Evolutionary conservation across 176 grass and related monocot species (phyloP), one percentile per base, ranked within the genome.

Genomic region (Avena eriantha): DNA sequence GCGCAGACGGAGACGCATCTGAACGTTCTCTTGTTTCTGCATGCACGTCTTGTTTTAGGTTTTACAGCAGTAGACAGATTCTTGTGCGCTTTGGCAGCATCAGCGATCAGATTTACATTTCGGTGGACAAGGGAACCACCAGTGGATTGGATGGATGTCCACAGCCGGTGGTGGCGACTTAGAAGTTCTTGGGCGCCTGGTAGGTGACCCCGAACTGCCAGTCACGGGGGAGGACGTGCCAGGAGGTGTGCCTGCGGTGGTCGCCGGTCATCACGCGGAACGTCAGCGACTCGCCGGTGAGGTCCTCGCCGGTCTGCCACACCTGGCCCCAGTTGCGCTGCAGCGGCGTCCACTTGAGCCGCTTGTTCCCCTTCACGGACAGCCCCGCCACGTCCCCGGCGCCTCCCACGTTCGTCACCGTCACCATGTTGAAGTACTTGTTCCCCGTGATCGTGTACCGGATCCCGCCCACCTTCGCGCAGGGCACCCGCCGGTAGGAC

Each of bases 391-490:
- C 84, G 78, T 93, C 94, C n/a, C 94, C 91, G 7, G 94, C 89
- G 18, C 94, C 94, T 22, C 87, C 94, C 2, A 96, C 91, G 68
- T 96, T 96, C 10, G 68, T 74, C 65, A 93, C 84, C 8, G 46
- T 54, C 54, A 96, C 90, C 81, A 96, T 77, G 69, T 87, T 91
- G 89, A 91, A 96, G 87, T 93, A 96, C 70, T 64, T 88, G 94
- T 89, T 96, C 21, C 94, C 94, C 0, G 80, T 91, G 39, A 96
- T 84, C 41, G 87, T 75, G 86, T 93, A 96, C n/a, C 91, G 31
- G 71, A 96, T 86, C 21, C 91, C 91, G 1, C 94, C 94, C 80
- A 63, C 43, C 83, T 60, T 93, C 60, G 4, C 65, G 82, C 94
- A 93, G 10, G 91, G 67, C 79, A 96, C 84, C 87, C 80, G 57